Percentiles rank a stretch among this genome's conserved stretches.
Conservation (phyloP, 2,329 filamentous ascomycete genomes). For the Phyllosticta paracitricarpa region DNA sequence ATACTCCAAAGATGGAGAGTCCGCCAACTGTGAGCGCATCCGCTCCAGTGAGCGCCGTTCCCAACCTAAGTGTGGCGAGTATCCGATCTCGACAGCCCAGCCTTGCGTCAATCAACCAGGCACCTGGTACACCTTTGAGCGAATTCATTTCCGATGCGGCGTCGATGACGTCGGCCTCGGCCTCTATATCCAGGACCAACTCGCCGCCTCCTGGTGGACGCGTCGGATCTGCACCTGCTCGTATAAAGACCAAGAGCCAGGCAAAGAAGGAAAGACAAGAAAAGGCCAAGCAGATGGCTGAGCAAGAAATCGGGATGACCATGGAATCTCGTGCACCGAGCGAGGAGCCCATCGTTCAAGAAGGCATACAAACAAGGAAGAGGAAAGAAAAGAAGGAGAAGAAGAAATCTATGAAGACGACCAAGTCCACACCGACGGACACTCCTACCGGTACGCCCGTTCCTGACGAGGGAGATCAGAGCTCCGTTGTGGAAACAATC, state of each 20-base stretch:
- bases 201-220: conserved; percentile 51
- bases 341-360: conserved; percentile 37
- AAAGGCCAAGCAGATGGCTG: conserved; percentile 50
- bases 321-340: conserved; percentile 13
- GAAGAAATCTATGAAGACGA: background rate
- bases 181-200: conserved; percentile 60
- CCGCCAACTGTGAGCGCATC: conserved; percentile 33
- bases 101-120: conserved; percentile 47
- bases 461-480: background rate
- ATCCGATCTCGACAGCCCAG: conserved; percentile 42
- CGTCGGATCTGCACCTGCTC: conserved; percentile 58
- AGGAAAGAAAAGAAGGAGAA: conserved; percentile 68
- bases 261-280: conserved; percentile 65
- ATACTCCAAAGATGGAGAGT: conserved; percentile 53
- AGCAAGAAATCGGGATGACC: conserved; percentile 37
- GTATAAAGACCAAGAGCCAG: conserved; percentile 66
- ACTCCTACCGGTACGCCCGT: conserved; percentile 1
- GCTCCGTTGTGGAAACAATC: conserved; percentile 4
- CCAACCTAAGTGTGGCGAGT: conserved; percentile 29
- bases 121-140: conserved; percentile 62
- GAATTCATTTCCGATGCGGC: conserved; percentile 69
- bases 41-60: conserved; percentile 16
- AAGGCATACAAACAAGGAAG: conserved; percentile 68
- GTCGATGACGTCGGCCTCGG: conserved; percentile 63
- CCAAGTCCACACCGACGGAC: conserved; percentile 1